phyloP scores from a whole-genome alignment of 306 rosid species.

The Sicyos baderoa region DNA sequence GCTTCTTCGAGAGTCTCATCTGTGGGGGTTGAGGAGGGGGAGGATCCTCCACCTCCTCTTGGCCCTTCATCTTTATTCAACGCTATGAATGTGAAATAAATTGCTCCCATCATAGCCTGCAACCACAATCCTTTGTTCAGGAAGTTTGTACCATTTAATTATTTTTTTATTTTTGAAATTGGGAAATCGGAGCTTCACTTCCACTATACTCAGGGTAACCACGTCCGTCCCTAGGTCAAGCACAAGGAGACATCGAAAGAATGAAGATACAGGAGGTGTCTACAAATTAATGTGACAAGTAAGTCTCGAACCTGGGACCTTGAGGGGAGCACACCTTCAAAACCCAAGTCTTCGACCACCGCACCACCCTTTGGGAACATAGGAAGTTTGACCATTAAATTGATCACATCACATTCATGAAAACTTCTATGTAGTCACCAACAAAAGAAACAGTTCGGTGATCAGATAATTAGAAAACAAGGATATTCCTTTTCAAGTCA shows the following conservation, averaged over 20 bases:
- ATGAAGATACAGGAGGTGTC: too few relatives aligned
- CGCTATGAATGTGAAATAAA: slow-evolving; percentile 68
- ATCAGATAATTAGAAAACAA: background rate
- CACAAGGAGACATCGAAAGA: too few relatives aligned
- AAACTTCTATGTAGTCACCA: background rate
- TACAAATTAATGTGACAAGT: too few relatives aligned
- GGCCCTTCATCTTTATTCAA: slow-evolving; percentile 72
- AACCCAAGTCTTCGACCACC: too few relatives aligned
- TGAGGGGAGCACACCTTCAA: too few relatives aligned
- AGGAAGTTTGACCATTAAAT: background rate
- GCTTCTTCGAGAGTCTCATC: slow-evolving; percentile 89
- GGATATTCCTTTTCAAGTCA: background rate
- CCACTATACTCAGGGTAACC: too few relatives aligned
- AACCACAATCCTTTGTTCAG: slow-evolving; percentile 17
- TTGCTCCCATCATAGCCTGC: slow-evolving; percentile 83
- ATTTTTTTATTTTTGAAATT: too few relatives aligned
- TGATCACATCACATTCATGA: background rate
- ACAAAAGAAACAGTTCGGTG: background rate
- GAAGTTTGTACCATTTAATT: background rate
- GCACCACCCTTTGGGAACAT: too few relatives aligned
- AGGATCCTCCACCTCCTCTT: slow-evolving; percentile 22
- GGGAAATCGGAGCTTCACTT: too few relatives aligned
- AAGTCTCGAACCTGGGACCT: too few relatives aligned
- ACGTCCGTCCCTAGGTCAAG: too few relatives aligned
- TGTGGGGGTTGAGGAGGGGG: slow-evolving; percentile 26